Conservation (phyloP, 805 yeast species). For the fission yeast (Schizosaccharomyces pombe) region ASM294v3 CU329670.1:2248001-2248500, state of each 20-base stretch:
- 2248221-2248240: constrained; percentile 65
- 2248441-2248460: background rate
- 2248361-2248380: constrained; percentile 19
- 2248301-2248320: constrained; percentile 70
- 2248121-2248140: constrained; percentile 56
- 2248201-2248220: constrained; percentile 79
- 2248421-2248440: background rate
- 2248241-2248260: constrained; percentile 23
- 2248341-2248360: constrained; percentile 18
- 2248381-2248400: constrained; percentile 17
- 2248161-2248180: constrained; percentile 51
- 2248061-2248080: constrained; percentile 86
- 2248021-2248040: constrained; percentile 41
- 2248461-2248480: background rate
- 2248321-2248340: constrained; percentile 71
- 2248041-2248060: constrained; percentile 63
- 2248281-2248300: constrained; percentile 82
- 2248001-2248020: constrained; percentile 42
- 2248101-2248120: constrained; percentile 69
- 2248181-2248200: constrained; percentile 52
- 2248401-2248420: constrained; percentile 1
- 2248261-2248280: constrained; percentile 64
- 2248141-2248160: constrained; percentile 25
- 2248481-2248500: background rate
- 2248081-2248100: constrained; percentile 52